A percentile compares a stretch with the other conserved stretches of the same genome.
These are phyloP conservation scores for Obba rivulosa DNA, from an alignment of 768 basidiomycete species.

Conservation along the genomic window DNA sequence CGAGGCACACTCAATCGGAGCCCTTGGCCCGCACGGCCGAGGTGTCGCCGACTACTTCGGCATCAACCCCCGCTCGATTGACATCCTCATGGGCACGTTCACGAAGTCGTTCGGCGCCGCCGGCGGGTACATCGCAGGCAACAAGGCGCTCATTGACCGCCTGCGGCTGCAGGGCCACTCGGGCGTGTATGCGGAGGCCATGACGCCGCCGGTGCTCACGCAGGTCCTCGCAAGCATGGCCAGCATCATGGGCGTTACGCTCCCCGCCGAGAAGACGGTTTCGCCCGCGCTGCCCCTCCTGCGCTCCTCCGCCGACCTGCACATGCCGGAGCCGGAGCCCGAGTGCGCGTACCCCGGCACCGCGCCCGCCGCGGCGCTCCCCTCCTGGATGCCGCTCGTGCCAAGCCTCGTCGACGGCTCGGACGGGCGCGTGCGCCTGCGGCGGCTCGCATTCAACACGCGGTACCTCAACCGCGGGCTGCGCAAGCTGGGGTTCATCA, in stretches of 20 bases:
- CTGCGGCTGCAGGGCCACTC: slow-evolving; percentile 80
- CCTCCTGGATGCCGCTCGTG: slow-evolving; percentile 76
- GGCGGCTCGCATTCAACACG: slow-evolving; percentile 91
- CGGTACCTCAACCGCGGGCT: slow-evolving; percentile 87
- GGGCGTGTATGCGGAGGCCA: slow-evolving; percentile 82
- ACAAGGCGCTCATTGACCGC: slow-evolving; percentile 71
- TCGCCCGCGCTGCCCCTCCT: slow-evolving; percentile 29
- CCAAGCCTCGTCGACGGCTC: slow-evolving; percentile 68
- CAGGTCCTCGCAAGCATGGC: slow-evolving; percentile 92
- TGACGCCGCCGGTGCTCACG: slow-evolving; percentile 85
- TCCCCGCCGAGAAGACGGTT: slow-evolving; percentile 26
- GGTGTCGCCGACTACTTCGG: slow-evolving; percentile 95
- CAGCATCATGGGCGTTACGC: slow-evolving; percentile 86
- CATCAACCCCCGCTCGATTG: slow-evolving; percentile 72
- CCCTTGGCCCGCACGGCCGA: slow-evolving; percentile 89
- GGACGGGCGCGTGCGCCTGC: slow-evolving; percentile 79
- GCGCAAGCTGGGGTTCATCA: slow-evolving; percentile 92
- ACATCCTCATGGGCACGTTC: slow-evolving; percentile 98
- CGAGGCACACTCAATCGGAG: slow-evolving; percentile 97
- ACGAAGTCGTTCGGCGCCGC: slow-evolving; percentile 93
- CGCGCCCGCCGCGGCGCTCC: slow-evolving; percentile 58
- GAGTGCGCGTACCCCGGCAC: slow-evolving; percentile 58
- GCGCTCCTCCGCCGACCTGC: slow-evolving; percentile 22
- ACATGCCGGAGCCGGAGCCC: slow-evolving; percentile 31
- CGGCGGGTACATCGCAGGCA: slow-evolving; percentile 91